phyloP scores from a whole-genome alignment of 768 basidiomycete genomes.

The Lactifluus echinatus region DNA sequence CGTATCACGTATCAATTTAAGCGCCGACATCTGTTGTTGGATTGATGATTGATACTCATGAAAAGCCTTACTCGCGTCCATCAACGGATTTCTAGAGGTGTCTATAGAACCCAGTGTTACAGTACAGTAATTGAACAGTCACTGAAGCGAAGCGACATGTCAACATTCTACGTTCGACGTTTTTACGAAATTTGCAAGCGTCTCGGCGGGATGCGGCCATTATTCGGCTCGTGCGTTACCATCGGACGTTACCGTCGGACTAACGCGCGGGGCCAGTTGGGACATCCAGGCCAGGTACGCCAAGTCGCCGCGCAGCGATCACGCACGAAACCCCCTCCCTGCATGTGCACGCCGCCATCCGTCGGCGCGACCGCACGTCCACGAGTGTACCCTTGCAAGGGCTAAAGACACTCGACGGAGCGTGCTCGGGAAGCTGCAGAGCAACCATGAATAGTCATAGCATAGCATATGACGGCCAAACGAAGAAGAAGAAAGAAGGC shows the following conservation, averaged over 20 bases:
- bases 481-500: background rate
- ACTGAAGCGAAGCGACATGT: background rate
- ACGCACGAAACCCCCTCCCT: too few species aligned
- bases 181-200: too few species aligned
- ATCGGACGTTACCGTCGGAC: too few species aligned
- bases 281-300: background rate
- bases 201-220: background rate
- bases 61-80: background rate
- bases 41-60: too few species aligned
- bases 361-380: conserved; percentile 22
- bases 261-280: too few species aligned
- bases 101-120: too few species aligned
- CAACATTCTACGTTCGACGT: too few species aligned
- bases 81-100: too few species aligned
- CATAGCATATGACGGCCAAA: background rate
- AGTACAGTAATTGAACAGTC: background rate
- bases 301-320: background rate
- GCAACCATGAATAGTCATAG: conserved; percentile 29
- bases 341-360: conserved; percentile 20
- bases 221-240: background rate
- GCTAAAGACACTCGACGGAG: conserved; percentile 25
- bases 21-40: too few species aligned
- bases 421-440: conserved; percentile 22
- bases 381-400: conserved; percentile 24
- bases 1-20: too few species aligned